These are phyloP conservation scores for Microcyclospora pomicola DNA, from an alignment of 2,329 filamentous ascomycete genomes.

Conservation along the genomic window DNA sequence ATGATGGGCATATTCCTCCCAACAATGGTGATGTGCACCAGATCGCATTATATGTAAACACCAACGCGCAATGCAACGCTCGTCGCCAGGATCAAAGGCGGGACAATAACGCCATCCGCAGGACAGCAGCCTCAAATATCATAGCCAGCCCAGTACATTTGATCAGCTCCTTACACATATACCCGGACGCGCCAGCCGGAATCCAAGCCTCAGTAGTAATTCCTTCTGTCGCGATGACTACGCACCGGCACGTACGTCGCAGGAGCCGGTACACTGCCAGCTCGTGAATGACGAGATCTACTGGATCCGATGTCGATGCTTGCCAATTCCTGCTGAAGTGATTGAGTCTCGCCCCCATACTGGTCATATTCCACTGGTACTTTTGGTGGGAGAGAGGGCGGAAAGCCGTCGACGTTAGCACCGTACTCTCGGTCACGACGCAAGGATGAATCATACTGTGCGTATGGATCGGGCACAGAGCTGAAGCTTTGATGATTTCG, in stretches of 20 bases:
- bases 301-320: slow-evolving; percentile 30
- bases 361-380: slow-evolving; percentile 40
- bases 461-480: slow-evolving; percentile 34
- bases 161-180: too few species aligned
- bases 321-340: slow-evolving; percentile 57
- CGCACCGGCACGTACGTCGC: slow-evolving; percentile 18
- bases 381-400: slow-evolving; percentile 57
- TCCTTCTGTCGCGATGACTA: slow-evolving; percentile 19
- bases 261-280: slow-evolving; percentile 5
- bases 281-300: slow-evolving; percentile 1
- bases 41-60: too few species aligned
- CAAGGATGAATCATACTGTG: slow-evolving; percentile 28
- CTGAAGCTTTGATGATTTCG: slow-evolving; percentile 30
- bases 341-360: slow-evolving; percentile 31
- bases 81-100: too few species aligned
- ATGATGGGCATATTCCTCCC: too few species aligned
- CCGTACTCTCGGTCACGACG: slow-evolving; percentile 21
- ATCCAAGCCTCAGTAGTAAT: slow-evolving; percentile 11
- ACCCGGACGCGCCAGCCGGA: too few species aligned
- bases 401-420: slow-evolving; percentile 15
- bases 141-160: too few species aligned
- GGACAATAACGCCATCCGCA: too few species aligned
- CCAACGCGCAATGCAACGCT: too few species aligned
- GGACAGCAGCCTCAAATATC: too few species aligned
- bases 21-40: too few species aligned